Evolutionary conservation across 805 yeast species (phyloP).

Genomic region (Ogataea glucozyma): DNA sequence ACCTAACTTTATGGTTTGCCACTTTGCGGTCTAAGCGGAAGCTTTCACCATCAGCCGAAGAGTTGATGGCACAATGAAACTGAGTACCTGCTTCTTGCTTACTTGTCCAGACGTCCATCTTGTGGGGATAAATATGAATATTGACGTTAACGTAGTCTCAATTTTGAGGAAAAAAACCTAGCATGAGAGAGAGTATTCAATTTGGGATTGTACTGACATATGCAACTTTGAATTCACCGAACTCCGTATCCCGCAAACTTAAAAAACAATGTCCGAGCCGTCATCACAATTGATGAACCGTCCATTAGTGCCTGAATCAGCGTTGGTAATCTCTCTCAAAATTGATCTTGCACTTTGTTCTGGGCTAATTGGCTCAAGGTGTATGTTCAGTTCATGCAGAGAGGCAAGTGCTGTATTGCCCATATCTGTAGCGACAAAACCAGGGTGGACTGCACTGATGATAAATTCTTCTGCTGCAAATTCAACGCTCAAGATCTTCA

Average conservation of each 20-base stretch:
- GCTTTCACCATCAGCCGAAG: neutral
- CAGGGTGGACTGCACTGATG: conserved; percentile 11
- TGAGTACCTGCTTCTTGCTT: neutral
- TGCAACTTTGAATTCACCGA: neutral
- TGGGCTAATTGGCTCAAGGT: conserved; percentile 2
- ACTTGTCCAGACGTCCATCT: neutral
- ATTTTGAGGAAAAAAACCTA: neutral
- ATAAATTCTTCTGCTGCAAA: conserved; percentile 24
- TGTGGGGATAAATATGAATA: neutral
- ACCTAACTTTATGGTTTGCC: too few relatives aligned
- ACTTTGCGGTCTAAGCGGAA: neutral
- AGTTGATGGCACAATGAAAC: neutral
- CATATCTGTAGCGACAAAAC: conserved; percentile 13
- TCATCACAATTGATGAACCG: conserved; percentile 24
- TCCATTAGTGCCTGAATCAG: conserved; percentile 1
- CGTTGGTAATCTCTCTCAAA: neutral
- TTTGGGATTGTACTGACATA: neutral
- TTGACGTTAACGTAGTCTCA: neutral
- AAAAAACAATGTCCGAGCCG: neutral
- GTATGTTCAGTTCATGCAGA: neutral
- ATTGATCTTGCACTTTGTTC: neutral
- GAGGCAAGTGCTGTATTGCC: neutral
- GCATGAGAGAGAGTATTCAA: neutral
- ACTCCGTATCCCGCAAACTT: neutral
- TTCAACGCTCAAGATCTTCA: conserved; percentile 31